phyloP scores from a whole-genome alignment of 176 grass and related monocot genomes.

The Guadua angustifolia region DNA sequence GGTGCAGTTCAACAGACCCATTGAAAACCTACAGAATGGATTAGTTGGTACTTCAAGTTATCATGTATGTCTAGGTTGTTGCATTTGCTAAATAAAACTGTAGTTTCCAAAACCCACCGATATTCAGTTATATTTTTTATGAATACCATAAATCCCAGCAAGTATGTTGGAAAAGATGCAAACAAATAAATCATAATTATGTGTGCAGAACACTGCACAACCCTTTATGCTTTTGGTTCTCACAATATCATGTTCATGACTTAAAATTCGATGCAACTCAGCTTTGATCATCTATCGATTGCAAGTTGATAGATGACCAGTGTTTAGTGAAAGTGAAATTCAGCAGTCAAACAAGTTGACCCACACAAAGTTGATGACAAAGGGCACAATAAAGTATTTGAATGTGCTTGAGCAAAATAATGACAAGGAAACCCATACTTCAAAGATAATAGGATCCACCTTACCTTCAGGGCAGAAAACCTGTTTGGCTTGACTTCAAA shows the following conservation, averaged over 20 bases:
- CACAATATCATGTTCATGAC: constrained; percentile 30
- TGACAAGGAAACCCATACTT: constrained; percentile 26
- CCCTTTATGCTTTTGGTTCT: background rate
- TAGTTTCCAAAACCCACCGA: background rate
- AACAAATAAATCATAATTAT: constrained; percentile 23
- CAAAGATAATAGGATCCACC: constrained; percentile 8
- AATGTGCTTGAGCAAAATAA: constrained; percentile 2
- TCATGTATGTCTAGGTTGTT: constrained; percentile 1
- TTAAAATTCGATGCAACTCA: constrained; percentile 15
- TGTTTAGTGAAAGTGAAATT: constrained; percentile 10
- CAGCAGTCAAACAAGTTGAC: background rate
- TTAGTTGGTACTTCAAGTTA: too few species aligned
- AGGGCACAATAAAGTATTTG: background rate
- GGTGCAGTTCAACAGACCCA: too few species aligned
- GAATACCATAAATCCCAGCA: background rate
- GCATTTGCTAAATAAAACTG: too few species aligned
- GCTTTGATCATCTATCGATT: constrained; percentile 16
- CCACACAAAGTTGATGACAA: constrained; percentile 25
- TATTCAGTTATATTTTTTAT: background rate
- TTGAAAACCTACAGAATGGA: too few species aligned
- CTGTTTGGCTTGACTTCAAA: constrained; percentile 89
- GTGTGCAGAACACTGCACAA: background rate
- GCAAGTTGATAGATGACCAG: background rate
- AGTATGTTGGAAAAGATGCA: constrained; percentile 1
- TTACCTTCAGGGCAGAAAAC: constrained; percentile 86